A percentile compares a stretch with the other conserved stretches of the same genome.
These are phyloP conservation scores for Rhododendron ovatum DNA, from an alignment of 148 eudicot species.

Conservation along the genomic window DNA sequence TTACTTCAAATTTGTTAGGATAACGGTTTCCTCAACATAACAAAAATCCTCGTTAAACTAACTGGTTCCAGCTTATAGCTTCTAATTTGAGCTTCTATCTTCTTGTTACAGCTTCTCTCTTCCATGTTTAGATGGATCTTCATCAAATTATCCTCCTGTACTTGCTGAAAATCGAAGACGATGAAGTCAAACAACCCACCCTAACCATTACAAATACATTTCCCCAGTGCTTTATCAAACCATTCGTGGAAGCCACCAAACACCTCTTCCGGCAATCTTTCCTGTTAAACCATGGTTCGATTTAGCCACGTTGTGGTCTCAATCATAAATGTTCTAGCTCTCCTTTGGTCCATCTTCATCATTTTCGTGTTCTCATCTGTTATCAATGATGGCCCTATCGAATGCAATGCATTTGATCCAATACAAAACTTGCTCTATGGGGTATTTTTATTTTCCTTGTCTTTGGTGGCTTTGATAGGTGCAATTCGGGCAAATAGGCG, in stretches of 20 bases:
- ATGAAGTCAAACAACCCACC: neutral
- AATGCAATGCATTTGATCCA: neutral
- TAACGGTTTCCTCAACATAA: neutral
- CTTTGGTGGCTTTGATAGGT: slow-evolving; percentile 1
- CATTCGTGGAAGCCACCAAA: neutral
- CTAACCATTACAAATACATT: neutral
- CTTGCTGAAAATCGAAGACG: neutral
- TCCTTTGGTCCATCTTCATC: slow-evolving; percentile 1
- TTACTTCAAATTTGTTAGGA: neutral
- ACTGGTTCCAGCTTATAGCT: slow-evolving; percentile 1
- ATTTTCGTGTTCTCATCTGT: neutral
- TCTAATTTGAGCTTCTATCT: neutral
- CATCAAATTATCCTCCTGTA: neutral
- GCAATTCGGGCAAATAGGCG: neutral
- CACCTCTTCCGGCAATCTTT: neutral
- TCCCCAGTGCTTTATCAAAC: neutral
- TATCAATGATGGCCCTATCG: neutral
- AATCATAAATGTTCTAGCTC: neutral
- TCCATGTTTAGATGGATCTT: neutral
- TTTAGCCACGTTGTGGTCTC: neutral
- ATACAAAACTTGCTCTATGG: neutral
- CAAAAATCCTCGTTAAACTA: neutral
- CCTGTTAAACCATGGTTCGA: neutral
- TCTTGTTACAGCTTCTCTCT: neutral
- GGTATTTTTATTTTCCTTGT: neutral